phyloP scores from a whole-genome alignment of 2,329 filamentous ascomycete species.

The Leptographium galeiforme region DNA sequence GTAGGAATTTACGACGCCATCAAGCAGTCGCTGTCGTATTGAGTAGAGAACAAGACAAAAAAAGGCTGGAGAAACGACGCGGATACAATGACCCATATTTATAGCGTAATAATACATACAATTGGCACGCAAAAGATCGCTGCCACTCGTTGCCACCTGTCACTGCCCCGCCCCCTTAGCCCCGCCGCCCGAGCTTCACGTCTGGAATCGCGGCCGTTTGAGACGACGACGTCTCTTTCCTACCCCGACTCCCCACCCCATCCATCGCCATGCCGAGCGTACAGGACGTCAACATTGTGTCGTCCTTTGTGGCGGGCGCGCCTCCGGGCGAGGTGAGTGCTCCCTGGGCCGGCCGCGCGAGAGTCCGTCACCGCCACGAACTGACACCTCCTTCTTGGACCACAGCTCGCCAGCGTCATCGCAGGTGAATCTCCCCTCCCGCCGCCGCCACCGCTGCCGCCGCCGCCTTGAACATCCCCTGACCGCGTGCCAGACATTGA shows the following conservation, averaged over 20 bases:
- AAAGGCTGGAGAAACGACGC: background rate
- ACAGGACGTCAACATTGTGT: slow-evolving; percentile 43
- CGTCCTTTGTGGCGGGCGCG: slow-evolving; percentile 84
- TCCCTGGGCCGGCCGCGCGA: too few species aligned
- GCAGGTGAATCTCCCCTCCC: slow-evolving; percentile 42
- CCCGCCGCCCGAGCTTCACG: too few species aligned
- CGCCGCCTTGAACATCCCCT: slow-evolving; percentile 10
- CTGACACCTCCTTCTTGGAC: too few species aligned
- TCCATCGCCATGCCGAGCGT: slow-evolving; percentile 19
- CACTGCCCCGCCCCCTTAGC: too few species aligned
- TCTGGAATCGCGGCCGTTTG: too few species aligned
- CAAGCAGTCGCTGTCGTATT: slow-evolving; percentile 54
- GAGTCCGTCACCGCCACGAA: too few species aligned
- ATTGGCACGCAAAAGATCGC: too few species aligned
- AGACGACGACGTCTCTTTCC: too few species aligned
- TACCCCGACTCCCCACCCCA: background rate
- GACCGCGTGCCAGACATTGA: slow-evolving; percentile 77
- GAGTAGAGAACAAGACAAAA: background rate
- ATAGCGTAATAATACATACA: too few species aligned
- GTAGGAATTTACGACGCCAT: slow-evolving; percentile 60
- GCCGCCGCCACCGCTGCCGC: slow-evolving; percentile 6
- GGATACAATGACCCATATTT: too few species aligned
- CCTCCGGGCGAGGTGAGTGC: slow-evolving; percentile 82
- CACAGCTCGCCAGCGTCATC: slow-evolving; percentile 23
- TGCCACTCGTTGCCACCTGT: too few species aligned